These are phyloP conservation scores for Bothriochloa decipiens DNA, from an alignment of 176 grass and related monocot genomes.

Conservation along the genomic window DNA sequence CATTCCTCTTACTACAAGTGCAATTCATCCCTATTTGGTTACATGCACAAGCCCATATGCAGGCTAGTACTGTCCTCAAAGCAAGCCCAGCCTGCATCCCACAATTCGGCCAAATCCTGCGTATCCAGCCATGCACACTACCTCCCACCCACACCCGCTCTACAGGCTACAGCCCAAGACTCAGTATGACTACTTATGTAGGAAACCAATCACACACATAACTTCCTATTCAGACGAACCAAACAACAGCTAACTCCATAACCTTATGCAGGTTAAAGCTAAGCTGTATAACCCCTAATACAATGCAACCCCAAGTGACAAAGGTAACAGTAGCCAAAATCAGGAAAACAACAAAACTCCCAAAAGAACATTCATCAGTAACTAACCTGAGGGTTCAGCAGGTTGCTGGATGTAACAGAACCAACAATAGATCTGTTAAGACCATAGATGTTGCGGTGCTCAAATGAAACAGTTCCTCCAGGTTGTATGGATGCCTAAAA, in stretches of 20 bases:
- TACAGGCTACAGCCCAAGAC: background rate
- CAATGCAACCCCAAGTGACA: background rate
- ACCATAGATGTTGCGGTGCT: slow-evolving; percentile 90
- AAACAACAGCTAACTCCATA: background rate
- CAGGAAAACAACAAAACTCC: background rate
- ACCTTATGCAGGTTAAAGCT: background rate
- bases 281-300: background rate
- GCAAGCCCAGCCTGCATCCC: background rate
- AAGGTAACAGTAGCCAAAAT: slow-evolving; percentile 39
- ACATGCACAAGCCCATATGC: background rate
- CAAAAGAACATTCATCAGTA: background rate
- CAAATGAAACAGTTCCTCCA: slow-evolving; percentile 95
- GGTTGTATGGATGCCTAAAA: slow-evolving; percentile 94
- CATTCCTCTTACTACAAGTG: background rate
- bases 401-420: slow-evolving; percentile 95
- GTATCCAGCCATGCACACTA: background rate
- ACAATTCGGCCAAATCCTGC: background rate
- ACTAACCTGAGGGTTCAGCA: slow-evolving; percentile 93
- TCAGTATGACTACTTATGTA: background rate
- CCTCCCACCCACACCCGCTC: background rate
- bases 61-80: background rate
- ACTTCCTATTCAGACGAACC: background rate
- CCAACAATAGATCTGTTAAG: slow-evolving; percentile 94
- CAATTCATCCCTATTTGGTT: background rate
- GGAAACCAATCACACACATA: background rate